Base-by-base conservation (phyloP, 2,329 filamentous ascomycete genomes). In the Apiospora saccharicola region DNA sequence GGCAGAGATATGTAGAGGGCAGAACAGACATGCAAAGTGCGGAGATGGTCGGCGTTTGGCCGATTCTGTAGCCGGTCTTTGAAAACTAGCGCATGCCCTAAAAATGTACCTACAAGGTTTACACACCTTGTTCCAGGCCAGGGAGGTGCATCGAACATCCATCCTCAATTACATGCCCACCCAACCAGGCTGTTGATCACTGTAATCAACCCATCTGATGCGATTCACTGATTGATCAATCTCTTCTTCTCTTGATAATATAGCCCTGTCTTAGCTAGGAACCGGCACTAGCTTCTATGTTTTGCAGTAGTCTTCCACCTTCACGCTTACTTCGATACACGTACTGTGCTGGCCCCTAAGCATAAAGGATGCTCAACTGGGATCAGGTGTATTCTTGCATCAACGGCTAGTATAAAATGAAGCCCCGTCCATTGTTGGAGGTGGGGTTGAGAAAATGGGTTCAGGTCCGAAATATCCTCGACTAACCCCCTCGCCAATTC, bases 171-270 rank as follows among this genome's bases (percentile, higher is more conserved):
- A 12, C 49, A 51, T 26, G 49, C 49, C 49, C n/a, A 24, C 49
- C 49, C 19, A n/a, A 22, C 46, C 22, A 8, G 46, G 22, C 46
- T 22, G n/a, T 19, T 47, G 16, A 22, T 49, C 1, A 49, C 19
- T 49, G 46, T 10, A 49, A 22, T 49, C 46, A 49, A 22, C n/a
- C 46, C 46, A 49, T 49, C 8, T 49, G 46, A 49, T 49, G 19
- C 30, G 57, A 64, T 24, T 64, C 57, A 64, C 16, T 61, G 53
- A 61, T 61, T 61, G 53, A 61, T 61, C 53, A 61, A 61, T 61
- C 53, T 37, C 12, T 8, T 30, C 34, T 37, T 4, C 26, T 61
- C 19, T 64, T 64, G 57, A 64, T 64, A 64, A 64, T 34, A 64
- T 41, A 64, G 57, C 57, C 49, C 49, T 51, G 49, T 51, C n/a